phyloP scores from a whole-genome alignment of 805 yeast species.

The Millerozyma acaciae region DNA sequence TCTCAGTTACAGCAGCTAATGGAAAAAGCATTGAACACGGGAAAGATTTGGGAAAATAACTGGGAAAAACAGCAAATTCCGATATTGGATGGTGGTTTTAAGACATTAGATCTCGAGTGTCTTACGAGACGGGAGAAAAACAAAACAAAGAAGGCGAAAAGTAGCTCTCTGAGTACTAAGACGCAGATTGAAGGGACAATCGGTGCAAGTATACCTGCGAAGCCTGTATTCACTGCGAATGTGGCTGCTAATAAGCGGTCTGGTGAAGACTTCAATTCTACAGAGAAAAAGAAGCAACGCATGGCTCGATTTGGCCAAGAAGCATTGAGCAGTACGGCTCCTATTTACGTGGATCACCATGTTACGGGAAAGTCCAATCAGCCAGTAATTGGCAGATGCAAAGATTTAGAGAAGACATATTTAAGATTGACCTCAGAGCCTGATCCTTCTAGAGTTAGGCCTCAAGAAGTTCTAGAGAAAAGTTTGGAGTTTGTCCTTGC shows the following conservation, averaged over 20 bases:
- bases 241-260: neutral
- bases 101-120: conserved; percentile 10
- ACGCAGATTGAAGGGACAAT: neutral
- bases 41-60: conserved; percentile 44
- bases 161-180: too few species aligned
- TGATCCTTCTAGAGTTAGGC: conserved; percentile 79
- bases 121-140: conserved; percentile 2
- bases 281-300: conserved; percentile 39
- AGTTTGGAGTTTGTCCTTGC: conserved; percentile 52
- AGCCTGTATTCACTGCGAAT: neutral
- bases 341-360: neutral
- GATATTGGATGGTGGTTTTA: conserved; percentile 21
- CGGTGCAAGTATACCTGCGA: neutral
- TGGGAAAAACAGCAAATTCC: conserved; percentile 56
- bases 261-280: conserved; percentile 20
- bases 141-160: neutral
- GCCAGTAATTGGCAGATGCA: conserved; percentile 59
- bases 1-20: conserved; percentile 48
- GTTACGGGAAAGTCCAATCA: conserved; percentile 5
- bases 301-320: conserved; percentile 45
- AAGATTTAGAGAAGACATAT: conserved; percentile 70
- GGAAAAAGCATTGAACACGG: conserved; percentile 43
- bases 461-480: conserved; percentile 54
- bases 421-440: conserved; percentile 88
- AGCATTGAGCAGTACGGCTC: conserved; percentile 6